These are phyloP conservation scores for Ensete glaucum DNA, from an alignment of 176 grass and related monocot species.

Conservation along the genomic window DNA sequence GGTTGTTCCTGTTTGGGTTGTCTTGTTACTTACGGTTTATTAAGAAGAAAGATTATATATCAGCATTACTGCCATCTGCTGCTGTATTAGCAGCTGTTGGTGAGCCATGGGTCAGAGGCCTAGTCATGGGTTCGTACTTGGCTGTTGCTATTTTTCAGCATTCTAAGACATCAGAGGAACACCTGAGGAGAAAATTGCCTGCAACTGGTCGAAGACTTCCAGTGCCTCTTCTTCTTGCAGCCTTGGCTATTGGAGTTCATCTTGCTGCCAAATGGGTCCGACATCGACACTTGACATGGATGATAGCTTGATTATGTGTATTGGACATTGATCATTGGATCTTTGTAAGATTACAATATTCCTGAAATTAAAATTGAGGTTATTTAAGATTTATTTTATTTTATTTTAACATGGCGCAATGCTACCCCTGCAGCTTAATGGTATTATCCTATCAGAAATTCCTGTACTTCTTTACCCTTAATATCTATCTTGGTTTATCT, in stretches of 20 bases:
- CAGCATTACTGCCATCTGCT: conserved; percentile 14
- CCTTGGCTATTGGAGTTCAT: conserved; percentile 25
- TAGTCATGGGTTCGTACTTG: conserved; percentile 19
- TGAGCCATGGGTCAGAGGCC: conserved; percentile 26
- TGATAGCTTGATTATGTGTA: conserved; percentile 11
- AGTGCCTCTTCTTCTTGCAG: conserved; percentile 14
- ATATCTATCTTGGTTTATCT: too few relatives aligned
- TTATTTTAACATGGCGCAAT: background rate
- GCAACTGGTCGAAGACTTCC: conserved; percentile 9
- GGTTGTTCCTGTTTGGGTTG: conserved; percentile 23
- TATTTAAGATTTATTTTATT: background rate
- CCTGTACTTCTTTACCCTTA: too few relatives aligned
- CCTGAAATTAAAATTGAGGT: background rate
- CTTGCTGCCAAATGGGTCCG: conserved; percentile 27
- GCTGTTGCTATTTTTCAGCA: conserved; percentile 21
- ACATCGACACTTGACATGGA: conserved; percentile 24
- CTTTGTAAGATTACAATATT: background rate
- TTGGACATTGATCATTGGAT: background rate
- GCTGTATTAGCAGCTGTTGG: conserved; percentile 23
- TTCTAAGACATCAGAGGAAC: conserved; percentile 22
- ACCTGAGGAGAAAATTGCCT: background rate
- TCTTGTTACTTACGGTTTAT: conserved; percentile 29
- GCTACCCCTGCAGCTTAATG: background rate
- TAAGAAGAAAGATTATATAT: conserved; percentile 18
- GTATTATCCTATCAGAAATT: too few relatives aligned